Conservation (phyloP, 305 asterid genomes). For the Fraxinus sp. region DNA sequence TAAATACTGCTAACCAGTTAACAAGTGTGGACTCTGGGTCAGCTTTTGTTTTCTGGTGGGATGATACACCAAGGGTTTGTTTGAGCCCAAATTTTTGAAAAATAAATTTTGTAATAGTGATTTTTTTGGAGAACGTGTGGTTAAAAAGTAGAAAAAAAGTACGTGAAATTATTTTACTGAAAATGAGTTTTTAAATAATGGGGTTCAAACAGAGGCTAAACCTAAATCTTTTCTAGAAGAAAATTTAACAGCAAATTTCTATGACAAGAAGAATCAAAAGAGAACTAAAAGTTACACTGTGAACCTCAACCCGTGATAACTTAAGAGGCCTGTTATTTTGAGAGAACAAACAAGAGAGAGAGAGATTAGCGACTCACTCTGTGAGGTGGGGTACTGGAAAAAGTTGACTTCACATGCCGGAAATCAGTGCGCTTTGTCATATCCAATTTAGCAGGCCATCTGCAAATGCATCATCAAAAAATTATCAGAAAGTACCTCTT, state of each 20-base stretch:
- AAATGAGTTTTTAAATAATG: neutral
- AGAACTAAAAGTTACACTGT: neutral
- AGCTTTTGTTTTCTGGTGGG: neutral
- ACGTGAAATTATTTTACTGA: no score
- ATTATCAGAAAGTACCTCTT: conserved; percentile 7
- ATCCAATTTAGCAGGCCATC: conserved; percentile 92
- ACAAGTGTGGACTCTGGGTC: neutral
- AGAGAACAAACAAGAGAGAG: conserved; percentile 8
- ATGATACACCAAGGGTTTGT: neutral
- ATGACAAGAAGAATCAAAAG: conserved; percentile 5
- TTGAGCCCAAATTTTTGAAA: neutral
- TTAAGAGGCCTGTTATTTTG: neutral
- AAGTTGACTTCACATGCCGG: conserved; percentile 73
- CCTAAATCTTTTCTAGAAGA: neutral
- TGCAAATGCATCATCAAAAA: conserved; percentile 43
- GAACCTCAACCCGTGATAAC: neutral
- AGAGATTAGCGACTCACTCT: conserved; percentile 54
- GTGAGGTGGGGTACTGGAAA: conserved; percentile 68
- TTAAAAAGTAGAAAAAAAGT: neutral
- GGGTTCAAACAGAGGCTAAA: neutral
- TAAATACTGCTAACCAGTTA: neutral
- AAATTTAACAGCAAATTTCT: neutral
- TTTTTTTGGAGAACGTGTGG: neutral
- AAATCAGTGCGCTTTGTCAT: conserved; percentile 92
- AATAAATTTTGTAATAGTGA: neutral